Base-by-base conservation (phyloP, 2,329 filamentous ascomycete species). In the Canariomyces notabilis region DNA sequence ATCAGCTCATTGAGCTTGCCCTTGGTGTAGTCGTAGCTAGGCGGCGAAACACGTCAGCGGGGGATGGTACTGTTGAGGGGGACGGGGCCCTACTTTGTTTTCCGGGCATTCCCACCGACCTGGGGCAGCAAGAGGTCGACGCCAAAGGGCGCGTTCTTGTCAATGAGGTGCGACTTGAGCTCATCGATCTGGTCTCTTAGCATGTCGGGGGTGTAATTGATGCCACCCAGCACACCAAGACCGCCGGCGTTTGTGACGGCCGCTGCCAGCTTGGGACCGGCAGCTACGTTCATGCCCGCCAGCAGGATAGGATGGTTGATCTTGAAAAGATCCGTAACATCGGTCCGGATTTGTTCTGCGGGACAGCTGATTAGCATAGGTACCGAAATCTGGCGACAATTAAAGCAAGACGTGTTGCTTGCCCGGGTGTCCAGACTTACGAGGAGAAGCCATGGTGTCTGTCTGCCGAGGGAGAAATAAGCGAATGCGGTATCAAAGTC, bases 1-100 rank as follows among this genome's bases (percentile, higher is more conserved):
- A 95, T 70, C 47, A 98, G 82, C 67, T 91, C 87, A 67, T 87
- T 77, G 53, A 98, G 87, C 75, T 97, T 97, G 68, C 93, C 93
- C 77, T 98, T 97, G 64, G 93, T 98, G 77, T 98, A 98, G 72
- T 98, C 93, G 72, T 97, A 95, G 81, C 91, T 96, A 61, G 5
- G 38, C 18, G 37, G 23, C 6, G 2, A 1, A 19, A 18, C 18
- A 14, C 22, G 50, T 53, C 16, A 53, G 41, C 32, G n/a, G 22
- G 14, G 22, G 14, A 19, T 4, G 14, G 37, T 8, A 29, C 7
- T 20, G 9, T 29, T 4, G 14, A 2, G 9, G 16, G 11, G 23
- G 26, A 18, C 22, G 33, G 3, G 18, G n/a, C 19, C 74, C 44
- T 69, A 79, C 76, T 96, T 97, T 61, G 91, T 96, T 79, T 96